Conservation (phyloP, 345 rosid genomes). For the Hypericum perforatum region DNA sequence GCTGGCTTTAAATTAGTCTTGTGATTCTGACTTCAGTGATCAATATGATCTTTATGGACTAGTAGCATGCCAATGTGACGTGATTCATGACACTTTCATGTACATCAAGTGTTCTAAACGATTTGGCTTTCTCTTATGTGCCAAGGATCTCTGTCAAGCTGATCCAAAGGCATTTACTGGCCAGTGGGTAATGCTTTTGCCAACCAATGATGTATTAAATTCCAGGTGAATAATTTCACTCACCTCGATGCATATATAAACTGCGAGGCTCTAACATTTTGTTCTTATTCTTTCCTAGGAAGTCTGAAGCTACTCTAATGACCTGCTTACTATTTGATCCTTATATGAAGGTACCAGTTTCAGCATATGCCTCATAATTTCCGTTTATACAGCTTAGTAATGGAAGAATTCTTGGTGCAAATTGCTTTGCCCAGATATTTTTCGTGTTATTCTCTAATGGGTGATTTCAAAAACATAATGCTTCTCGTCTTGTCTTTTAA, state of each 20-base stretch:
- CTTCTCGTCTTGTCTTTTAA: no score
- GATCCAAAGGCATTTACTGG: constrained; percentile 79
- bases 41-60: no score
- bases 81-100: no score
- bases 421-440: no score
- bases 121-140: constrained; percentile 13
- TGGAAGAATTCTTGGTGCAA: no score
- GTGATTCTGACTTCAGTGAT: no score
- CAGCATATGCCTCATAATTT: constrained; percentile 4
- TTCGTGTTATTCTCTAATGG: no score
- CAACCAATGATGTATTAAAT: constrained; percentile 64
- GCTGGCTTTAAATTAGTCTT: no score
- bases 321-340: constrained; percentile 83
- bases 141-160: constrained; percentile 80
- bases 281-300: constrained; percentile 29
- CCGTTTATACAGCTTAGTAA: not conserved
- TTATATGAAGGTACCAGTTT: constrained; percentile 54
- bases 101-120: constrained; percentile 2
- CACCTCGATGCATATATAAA: no score
- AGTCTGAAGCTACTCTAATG: constrained; percentile 73
- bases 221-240: constrained; percentile 39
- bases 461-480: no score
- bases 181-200: constrained; percentile 85
- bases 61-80: no score
- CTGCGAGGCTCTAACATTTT: no score